Evolutionary conservation across 805 yeast genomes (phyloP), one percentile per base, ranked within the genome.

Genomic region (Wickerhamiella azyma): DNA sequence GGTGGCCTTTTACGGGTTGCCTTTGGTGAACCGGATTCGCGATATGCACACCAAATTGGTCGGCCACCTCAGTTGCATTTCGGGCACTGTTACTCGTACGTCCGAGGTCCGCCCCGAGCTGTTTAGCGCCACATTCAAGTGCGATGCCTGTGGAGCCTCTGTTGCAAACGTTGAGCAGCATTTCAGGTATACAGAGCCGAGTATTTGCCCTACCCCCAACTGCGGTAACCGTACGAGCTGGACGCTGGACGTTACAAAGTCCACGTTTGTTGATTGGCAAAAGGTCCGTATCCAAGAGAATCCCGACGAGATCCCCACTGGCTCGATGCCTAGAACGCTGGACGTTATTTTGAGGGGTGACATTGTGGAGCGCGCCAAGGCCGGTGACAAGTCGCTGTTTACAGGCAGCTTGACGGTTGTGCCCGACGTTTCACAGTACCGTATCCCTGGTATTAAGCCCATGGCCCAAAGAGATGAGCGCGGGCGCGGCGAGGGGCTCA

Each of bases 311-410:
- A 89, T 89, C 48, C 98, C 98, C 24, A 85, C 96, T 0, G 98
- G 98, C 26, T 86, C 96, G 3, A 89, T 89, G 98, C 98, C 98
- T 21, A 76, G 98, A 62, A 89, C 96, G 1, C 64, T 89, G 57
- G 98, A 89, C 61, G 89, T 89, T 19, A 82, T 89, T 43, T 66
- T 89, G 48, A 72, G 98, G 56, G 97, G 97, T 43, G 96, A 89
- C 54, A 72, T 85, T 45, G 97, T 92, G 8, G 98, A 89, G 60
- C 72, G 86, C 53, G 96, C 96, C 2, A 92, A 89, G 63, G 96
- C 98, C 1, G 98, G 98, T 53, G 97, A 89, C 64, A 82, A 85
- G 61, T 84, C 96, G 66, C 76, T 77, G 53, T 86, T 92, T 62
- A 85, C 94, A 0, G 98, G 98, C 39, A 81, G 94, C 1, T 92